Conservation (phyloP, 1,284 basidiomycete species). For the Ceratobasidium sp. region DNA sequence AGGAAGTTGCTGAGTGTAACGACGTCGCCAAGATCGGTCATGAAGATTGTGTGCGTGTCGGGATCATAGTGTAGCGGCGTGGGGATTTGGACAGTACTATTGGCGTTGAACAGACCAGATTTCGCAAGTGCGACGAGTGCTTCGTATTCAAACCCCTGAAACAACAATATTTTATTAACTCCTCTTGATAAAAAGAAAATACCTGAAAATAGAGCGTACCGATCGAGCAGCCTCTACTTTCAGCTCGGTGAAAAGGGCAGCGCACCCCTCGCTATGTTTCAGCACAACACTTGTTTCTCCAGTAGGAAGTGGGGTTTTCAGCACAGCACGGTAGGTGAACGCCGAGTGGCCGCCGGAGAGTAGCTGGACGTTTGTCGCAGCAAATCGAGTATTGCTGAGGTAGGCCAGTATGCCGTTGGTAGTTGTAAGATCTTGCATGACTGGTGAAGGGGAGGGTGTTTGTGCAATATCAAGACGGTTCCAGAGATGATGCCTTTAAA, state of each 20-base stretch:
- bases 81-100: conserved; percentile 20
- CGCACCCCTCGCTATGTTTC: conserved; percentile 15
- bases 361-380: background rate
- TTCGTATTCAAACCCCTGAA: conserved; percentile 22
- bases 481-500: no score
- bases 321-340: conserved; percentile 14
- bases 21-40: conserved; percentile 10
- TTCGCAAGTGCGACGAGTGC: background rate
- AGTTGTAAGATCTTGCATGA: conserved; percentile 16
- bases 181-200: background rate
- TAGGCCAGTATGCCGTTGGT: background rate
- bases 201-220: background rate
- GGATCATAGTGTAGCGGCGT: conserved; percentile 17
- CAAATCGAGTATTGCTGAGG: background rate
- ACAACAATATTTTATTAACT: background rate
- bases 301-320: background rate
- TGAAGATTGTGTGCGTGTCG: conserved; percentile 25
- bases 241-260: background rate
- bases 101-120: background rate
- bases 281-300: conserved; percentile 18
- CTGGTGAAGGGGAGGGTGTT: background rate
- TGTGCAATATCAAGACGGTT: no score
- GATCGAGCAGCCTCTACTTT: background rate
- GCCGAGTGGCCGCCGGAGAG: background rate
- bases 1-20: background rate